Percentiles rank a stretch among this genome's conserved stretches.
These are phyloP conservation scores for Monilinia fructicola DNA, from an alignment of 2,329 filamentous ascomycete species.

Conservation along the genomic window DNA sequence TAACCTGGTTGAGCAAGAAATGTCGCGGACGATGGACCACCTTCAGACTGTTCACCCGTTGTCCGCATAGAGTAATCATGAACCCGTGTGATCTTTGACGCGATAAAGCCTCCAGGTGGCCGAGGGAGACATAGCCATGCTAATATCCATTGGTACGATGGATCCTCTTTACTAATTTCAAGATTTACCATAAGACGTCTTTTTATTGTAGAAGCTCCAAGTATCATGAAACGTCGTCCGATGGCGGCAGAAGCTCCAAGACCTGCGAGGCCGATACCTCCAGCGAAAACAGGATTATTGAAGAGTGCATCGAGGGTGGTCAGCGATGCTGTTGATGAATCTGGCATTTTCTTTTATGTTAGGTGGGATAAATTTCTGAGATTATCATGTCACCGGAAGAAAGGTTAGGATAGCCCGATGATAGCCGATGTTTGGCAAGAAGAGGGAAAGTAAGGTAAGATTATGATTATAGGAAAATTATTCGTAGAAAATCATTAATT, in stretches of 20 bases:
- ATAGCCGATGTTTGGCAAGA: constrained; percentile 1
- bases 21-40: constrained; percentile 67
- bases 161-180: constrained; percentile 91
- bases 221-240: constrained; percentile 73
- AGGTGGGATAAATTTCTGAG: constrained; percentile 1
- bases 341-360: constrained; percentile 11
- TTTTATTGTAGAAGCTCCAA: constrained; percentile 71
- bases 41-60: constrained; percentile 62
- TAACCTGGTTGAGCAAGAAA: constrained; percentile 91
- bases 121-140: constrained; percentile 91
- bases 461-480: not conserved
- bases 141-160: constrained; percentile 90
- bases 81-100: constrained; percentile 57
- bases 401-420: constrained; percentile 6
- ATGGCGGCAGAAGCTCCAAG: constrained; percentile 80
- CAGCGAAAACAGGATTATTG: constrained; percentile 63
- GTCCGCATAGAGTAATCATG: constrained; percentile 60
- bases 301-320: constrained; percentile 58
- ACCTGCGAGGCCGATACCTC: constrained; percentile 86
- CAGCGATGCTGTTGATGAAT: constrained; percentile 28
- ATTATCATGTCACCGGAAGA: constrained; percentile 4
- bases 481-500: no score
- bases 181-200: constrained; percentile 89
- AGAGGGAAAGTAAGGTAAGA: no score
- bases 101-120: constrained; percentile 48